Evolutionary conservation across 2,329 filamentous ascomycete genomes (phyloP), one percentile per base, ranked within the genome.

Genomic region (Thelonectria blattea): DNA sequence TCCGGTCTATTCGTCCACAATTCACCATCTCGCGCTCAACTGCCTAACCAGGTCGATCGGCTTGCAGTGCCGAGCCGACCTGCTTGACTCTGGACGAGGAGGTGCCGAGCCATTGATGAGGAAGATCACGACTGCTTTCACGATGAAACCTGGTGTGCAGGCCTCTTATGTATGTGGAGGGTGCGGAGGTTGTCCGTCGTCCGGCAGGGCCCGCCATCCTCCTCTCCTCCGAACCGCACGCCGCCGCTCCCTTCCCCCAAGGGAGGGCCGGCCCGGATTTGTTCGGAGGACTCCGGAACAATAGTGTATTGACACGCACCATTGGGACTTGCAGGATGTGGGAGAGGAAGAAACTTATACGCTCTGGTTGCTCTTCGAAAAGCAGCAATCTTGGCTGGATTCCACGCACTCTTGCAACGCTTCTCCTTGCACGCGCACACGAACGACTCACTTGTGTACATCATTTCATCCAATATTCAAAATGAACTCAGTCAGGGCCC

Each of bases 51-150:
- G 34, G 47, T 52, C 56, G 8, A 60, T 51, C 54, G 54, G 47
- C 46, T 32, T 60, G 42, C 52, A 52, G 52, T 60, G 47, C 58
- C 58, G 52, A 56, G 39, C 27, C 45, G 57, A 24, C 52, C 46
- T 39, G 27, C 37, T 34, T 20, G 43, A 11, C 24, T 3, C 22
- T 47, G 22, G 27, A 39, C 46, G 27, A 47, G 41, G 41, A 37
- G 27, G 20, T 45, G 34, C 54, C 14, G 45, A 20, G 17, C 18
- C 17, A 20, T 34, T 32, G 27, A 41, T 27, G 37, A 37, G 17
- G 18, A 49, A 37, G 39, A 42, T 15, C 50, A 47, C 22, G 24
- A 15, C 39, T 42, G 17, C 34, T 39, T 11, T 20, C 30, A 32
- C 43, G 42, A 22, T 43, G 49, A 39, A 30, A 43, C 42, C 18